Evolutionary conservation across 148 eudicot species (phyloP).

Genomic region (Rhododendron williamsianum): DNA sequence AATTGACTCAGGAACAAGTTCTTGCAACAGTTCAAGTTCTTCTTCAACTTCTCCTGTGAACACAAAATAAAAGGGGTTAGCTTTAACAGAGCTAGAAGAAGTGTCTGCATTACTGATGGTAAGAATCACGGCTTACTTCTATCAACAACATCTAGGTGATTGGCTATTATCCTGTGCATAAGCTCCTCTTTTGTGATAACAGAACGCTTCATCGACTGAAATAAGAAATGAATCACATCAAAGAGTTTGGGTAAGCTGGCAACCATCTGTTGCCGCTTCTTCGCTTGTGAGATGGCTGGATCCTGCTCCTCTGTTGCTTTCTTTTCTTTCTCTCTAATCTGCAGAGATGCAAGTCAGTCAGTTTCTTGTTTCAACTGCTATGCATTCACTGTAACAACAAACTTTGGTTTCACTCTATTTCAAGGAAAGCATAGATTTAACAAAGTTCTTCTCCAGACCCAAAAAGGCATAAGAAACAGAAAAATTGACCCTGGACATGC

Average conservation of each 20-base stretch:
- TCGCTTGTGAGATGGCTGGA: constrained; percentile 66
- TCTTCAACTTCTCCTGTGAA: constrained; percentile 73
- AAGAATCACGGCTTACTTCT: constrained; percentile 42
- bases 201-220: constrained; percentile 64
- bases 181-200: constrained; percentile 78
- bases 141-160: constrained; percentile 50
- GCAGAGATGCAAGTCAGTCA: constrained; percentile 16
- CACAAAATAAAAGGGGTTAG: not conserved
- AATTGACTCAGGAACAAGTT: constrained; percentile 72
- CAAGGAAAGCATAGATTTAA: not conserved
- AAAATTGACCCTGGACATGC: not conserved
- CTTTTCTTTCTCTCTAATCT: constrained; percentile 69
- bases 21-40: constrained; percentile 60
- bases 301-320: constrained; percentile 47
- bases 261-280: constrained; percentile 48
- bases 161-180: constrained; percentile 50
- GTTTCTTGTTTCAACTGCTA: not conserved
- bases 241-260: constrained; percentile 66
- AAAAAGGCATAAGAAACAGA: not conserved
- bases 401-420: not conserved
- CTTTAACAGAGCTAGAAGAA: constrained; percentile 1
- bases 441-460: not conserved
- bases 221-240: constrained; percentile 54
- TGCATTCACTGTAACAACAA: not conserved
- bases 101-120: not conserved